A percentile compares a stretch with the other conserved stretches of the same genome.
Conservation (phyloP, 345 rosid species). For the Salix brachista region DNA sequence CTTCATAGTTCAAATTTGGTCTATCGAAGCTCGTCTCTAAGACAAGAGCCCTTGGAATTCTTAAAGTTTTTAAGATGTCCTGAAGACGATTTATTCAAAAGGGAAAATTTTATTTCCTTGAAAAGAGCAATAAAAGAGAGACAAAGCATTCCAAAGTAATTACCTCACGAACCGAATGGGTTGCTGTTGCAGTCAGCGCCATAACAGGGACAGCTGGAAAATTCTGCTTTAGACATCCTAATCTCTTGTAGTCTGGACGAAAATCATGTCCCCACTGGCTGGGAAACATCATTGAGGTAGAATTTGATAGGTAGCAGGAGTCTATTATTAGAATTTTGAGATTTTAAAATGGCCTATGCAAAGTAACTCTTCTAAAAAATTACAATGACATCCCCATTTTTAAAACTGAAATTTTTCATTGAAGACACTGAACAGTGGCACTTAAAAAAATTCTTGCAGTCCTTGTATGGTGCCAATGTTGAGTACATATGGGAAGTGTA, state of each 20-base stretch:
- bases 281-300: slow-evolving; percentile 17
- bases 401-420: too few relatives aligned
- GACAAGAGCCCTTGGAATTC: slow-evolving; percentile 71
- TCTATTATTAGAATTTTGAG: too few relatives aligned
- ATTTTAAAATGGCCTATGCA: too few relatives aligned
- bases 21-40: slow-evolving; percentile 92
- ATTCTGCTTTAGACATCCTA: slow-evolving; percentile 78
- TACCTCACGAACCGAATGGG: slow-evolving; percentile 73
- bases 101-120: neutral
- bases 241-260: slow-evolving; percentile 81
- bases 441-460: too few relatives aligned
- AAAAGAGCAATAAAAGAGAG: neutral
- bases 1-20: slow-evolving; percentile 86
- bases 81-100: slow-evolving; percentile 28
- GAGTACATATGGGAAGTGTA: neutral
- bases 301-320: slow-evolving; percentile 4
- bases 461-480: neutral
- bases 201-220: slow-evolving; percentile 65
- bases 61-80: slow-evolving; percentile 76
- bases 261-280: slow-evolving; percentile 99
- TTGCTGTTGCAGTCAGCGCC: slow-evolving; percentile 91
- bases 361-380: too few relatives aligned
- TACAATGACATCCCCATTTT: too few relatives aligned
- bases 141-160: neutral
- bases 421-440: too few relatives aligned